Percentiles rank a stretch among this genome's conserved stretches.
phyloP scores from a whole-genome alignment of 1,284 basidiomycete genomes.

The Somion occarium region DNA sequence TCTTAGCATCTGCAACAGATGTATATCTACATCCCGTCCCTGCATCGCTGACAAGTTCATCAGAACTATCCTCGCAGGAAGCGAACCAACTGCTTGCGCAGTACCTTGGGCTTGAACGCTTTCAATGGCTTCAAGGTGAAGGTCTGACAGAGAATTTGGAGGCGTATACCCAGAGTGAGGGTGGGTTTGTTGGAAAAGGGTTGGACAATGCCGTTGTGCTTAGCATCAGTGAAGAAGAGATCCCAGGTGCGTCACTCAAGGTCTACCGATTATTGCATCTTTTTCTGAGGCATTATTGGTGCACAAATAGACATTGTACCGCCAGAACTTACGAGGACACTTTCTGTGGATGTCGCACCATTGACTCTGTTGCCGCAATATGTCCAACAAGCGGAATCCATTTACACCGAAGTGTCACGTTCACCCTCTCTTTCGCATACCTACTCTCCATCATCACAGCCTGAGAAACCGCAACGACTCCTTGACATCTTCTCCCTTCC shows the following conservation, averaged over 20 bases:
- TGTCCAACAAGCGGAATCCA: slow-evolving; percentile 50
- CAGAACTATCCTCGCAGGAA: slow-evolving; percentile 41
- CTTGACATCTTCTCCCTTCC: slow-evolving; percentile 38
- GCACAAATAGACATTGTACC: slow-evolving; percentile 42
- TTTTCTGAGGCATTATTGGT: slow-evolving; percentile 27
- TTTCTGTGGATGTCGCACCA: slow-evolving; percentile 28
- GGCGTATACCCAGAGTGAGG: neutral
- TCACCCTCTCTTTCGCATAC: slow-evolving; percentile 12
- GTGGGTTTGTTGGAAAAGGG: slow-evolving; percentile 54
- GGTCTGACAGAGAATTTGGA: slow-evolving; percentile 25
- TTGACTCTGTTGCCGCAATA: slow-evolving; percentile 50
- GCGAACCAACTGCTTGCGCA: slow-evolving; percentile 58
- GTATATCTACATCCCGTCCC: slow-evolving; percentile 46
- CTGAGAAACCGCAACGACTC: slow-evolving; percentile 28
- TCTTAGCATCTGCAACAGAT: slow-evolving; percentile 31
- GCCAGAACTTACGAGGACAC: slow-evolving; percentile 20
- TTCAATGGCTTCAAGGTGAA: slow-evolving; percentile 40
- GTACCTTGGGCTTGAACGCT: slow-evolving; percentile 65
- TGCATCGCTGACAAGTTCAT: slow-evolving; percentile 20
- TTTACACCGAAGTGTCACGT: slow-evolving; percentile 49
- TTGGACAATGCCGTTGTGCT: slow-evolving; percentile 47
- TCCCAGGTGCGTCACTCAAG: slow-evolving; percentile 39
- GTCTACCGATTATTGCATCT: slow-evolving; percentile 6
- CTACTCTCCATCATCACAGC: slow-evolving; percentile 12
- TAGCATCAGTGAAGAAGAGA: slow-evolving; percentile 53